Evolutionary conservation across 1,139 yeast species (phyloP), one percentile per base, ranked within the genome.

Genomic region (Yamadazyma siamensis): DNA sequence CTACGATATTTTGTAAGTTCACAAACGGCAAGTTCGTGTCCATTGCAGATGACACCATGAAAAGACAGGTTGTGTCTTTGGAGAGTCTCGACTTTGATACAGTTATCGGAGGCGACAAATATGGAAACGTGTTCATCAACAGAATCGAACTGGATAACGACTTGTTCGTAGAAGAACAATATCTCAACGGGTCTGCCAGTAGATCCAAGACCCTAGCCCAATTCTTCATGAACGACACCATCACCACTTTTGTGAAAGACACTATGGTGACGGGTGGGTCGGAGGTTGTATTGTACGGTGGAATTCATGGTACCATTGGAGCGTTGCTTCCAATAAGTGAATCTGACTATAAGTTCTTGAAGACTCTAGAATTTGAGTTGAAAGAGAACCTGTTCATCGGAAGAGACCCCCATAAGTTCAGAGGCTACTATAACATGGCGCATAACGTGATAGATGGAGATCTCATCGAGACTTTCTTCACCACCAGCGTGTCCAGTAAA

Each of bases 391-490:
- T 64, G 32, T 27, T 79, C 11, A 61, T 80, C 3, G 94, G 84
- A 0, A 66, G 91, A 35, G 85, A 83, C 42, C 85, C 80, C 36
- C 40, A 75, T 41, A 72, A 73, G 39, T 88, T 71, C 50, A 62
- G 96, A 31, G 72, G 96, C 31, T 83, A 81, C 49, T 87, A 86
- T 49, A 78, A 77, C 13, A 96, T 96, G 0, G 75, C 72, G 5
- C 80, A 79, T 42, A 72, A 77, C 33, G 79, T 85, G 2, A 69
- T 91, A 26, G 97, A 91, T 55, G 98, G 98, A 8, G 97, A 91
- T 52, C 61, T 86, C 17, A 64, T 91, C 31, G 96, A 87, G 46
- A 54, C 56, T 29, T 84, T 62, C 48, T 53, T 55, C 22, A 47
- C 47, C 6, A 52, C 82, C 21, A 49, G 56, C 2, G 50, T 50